Evolutionary conservation across 2,329 filamentous ascomycete species (phyloP), one percentile per base, ranked within the genome.

Genomic region (Colletotrichum sp.): DNA sequence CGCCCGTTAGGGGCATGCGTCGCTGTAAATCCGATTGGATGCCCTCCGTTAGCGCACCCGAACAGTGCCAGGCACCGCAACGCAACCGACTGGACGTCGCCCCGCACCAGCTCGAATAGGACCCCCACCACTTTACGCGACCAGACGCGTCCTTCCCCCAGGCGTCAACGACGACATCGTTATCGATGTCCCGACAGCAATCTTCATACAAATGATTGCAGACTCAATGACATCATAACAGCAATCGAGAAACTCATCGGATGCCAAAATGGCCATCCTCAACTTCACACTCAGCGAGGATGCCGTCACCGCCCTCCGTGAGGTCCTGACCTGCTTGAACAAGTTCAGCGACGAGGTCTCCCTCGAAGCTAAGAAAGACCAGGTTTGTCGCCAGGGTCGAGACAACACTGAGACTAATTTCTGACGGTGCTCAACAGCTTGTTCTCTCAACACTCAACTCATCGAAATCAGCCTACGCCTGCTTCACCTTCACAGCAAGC

Each of bases 321-420:
- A 96, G 83, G 90, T 92, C 28, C 89, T 96, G 72, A 88, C 92
- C 26, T 96, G 94, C 82, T 88, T 96, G 30, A 91, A 91, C 80
- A 95, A 95, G 83, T 96, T 96, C 85, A 94, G 93, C 82, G 94
- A 96, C 79, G 91, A 93, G 61, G 94, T 96, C 24, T 94, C 92
- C 30, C 88, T 96, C 55, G 94, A 96, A 83, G 93, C 93, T 38
- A 89, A 90, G 79, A 91, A 89, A 77, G 93, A 95, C 80, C 91
- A 90, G 82, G 94, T 94, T 84, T 70, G 82, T 72, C 69, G 43
- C 26, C 38, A 30, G 75, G 77, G 38, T 75, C 72, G 66, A 71
- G 5, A 43, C 21, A n/a, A n/a, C n/a, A n/a, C n/a, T n/a, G n/a
- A n/a, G n/a, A n/a, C n/a, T n/a, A n/a, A n/a, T n/a, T n/a, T n/a